A percentile compares a stretch with the other conserved stretches of the same genome.
Conservation (phyloP, 2,329 filamentous ascomycete species). For the Alternaria postmessia region DNA sequence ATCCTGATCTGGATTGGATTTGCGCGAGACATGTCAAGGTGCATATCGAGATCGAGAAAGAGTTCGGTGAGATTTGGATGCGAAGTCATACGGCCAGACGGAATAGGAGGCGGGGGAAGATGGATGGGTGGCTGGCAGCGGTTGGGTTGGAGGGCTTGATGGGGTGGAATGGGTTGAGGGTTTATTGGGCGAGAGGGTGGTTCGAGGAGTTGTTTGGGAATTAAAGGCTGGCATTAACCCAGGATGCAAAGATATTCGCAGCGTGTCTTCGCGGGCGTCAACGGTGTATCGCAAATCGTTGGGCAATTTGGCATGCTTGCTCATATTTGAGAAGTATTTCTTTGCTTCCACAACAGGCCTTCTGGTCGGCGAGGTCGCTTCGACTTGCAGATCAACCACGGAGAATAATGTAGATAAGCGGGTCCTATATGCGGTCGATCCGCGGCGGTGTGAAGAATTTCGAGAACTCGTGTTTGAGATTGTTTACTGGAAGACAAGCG, state of each 20-base stretch:
- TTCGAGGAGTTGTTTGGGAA: not conserved
- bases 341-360: constrained; percentile 1
- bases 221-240: not conserved
- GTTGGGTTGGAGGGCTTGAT: not conserved
- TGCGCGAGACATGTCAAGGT: not conserved
- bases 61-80: not conserved
- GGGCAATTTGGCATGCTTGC: constrained; percentile 2
- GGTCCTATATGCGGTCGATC: not conserved
- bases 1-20: not conserved
- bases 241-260: not conserved
- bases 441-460: not conserved
- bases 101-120: not conserved
- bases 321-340: constrained; percentile 6
- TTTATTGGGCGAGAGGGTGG: not conserved
- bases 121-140: not conserved
- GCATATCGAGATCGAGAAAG: not conserved
- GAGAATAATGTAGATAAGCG: constrained; percentile 1
- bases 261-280: not conserved
- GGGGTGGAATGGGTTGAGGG: not conserved
- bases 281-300: not conserved
- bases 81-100: not conserved
- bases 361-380: constrained; percentile 18
- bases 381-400: not conserved
- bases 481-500: not conserved
- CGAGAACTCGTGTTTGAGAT: not conserved